Conservation (phyloP, 129 eudicot species). For the Lactuca sativa region DNA sequence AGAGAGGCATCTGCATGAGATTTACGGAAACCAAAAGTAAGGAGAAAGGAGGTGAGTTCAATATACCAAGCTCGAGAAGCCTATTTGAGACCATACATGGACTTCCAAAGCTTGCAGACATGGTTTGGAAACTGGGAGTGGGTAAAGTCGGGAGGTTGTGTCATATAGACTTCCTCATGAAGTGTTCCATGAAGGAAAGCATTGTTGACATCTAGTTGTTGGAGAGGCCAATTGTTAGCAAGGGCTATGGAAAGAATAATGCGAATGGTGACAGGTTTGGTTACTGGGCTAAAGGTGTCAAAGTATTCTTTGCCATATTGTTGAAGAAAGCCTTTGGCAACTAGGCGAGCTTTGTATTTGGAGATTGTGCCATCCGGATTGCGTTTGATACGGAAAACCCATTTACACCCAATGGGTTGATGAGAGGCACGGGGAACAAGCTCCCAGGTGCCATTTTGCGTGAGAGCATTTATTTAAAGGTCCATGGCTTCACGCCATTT, state of each 20-base stretch:
- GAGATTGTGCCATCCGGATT: background rate
- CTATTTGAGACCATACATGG: no score
- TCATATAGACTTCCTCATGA: background rate
- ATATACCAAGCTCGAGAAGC: no score
- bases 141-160: no score
- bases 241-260: background rate
- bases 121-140: no score
- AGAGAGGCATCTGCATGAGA: no score
- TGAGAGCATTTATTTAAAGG: background rate
- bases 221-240: background rate
- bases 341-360: no score
- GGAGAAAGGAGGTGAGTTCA: no score
- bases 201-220: background rate
- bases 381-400: background rate
- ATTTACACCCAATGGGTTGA: background rate
- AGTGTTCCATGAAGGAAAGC: background rate
- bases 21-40: no score
- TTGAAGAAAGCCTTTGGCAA: no score
- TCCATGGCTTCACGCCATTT: background rate
- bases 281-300: no score
- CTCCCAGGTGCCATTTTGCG: background rate
- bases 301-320: no score
- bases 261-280: background rate
- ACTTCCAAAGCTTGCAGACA: no score
- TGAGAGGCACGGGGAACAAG: background rate